Evolutionary conservation across 352 stramenopile species (phyloP).

Genomic region (Poterioochromonas sp.): DNA sequence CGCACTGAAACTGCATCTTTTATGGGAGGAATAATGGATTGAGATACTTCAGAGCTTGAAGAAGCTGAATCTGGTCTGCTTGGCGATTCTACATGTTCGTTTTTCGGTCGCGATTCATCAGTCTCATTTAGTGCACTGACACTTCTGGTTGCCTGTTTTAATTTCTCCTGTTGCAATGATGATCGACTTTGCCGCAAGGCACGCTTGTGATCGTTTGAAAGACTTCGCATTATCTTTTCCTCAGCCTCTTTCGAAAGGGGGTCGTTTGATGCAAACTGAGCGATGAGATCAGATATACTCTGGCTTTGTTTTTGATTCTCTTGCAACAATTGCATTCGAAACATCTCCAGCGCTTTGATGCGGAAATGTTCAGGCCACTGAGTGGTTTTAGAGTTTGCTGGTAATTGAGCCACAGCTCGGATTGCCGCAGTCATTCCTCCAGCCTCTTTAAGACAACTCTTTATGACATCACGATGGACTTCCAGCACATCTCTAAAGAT

Average conservation of each 20-base stretch:
- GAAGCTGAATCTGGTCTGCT: too few relatives aligned
- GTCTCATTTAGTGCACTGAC: neutral
- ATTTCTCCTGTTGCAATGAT: neutral
- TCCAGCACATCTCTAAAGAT: conserved; percentile 16
- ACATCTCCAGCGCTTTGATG: conserved; percentile 17
- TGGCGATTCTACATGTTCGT: neutral
- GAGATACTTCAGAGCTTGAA: neutral
- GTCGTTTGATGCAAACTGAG: too few relatives aligned
- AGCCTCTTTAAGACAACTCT: neutral
- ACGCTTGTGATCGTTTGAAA: too few relatives aligned
- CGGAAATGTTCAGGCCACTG: conserved; percentile 22
- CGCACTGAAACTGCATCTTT: too few relatives aligned
- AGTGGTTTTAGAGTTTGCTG: neutral
- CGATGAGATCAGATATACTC: too few relatives aligned
- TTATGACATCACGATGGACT: conserved; percentile 7
- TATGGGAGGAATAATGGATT: too few relatives aligned
- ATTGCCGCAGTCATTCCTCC: conserved; percentile 8
- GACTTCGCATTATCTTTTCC: too few relatives aligned
- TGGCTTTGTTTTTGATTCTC: too few relatives aligned
- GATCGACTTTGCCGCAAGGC: neutral
- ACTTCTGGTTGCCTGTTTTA: neutral
- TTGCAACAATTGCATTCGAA: neutral
- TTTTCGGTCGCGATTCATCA: neutral
- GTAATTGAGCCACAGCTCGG: neutral
- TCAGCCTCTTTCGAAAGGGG: too few relatives aligned